These are phyloP conservation scores for Picochlorum sp. DNA, from an alignment of 139 green algal genomes.

Conservation along the genomic window DNA sequence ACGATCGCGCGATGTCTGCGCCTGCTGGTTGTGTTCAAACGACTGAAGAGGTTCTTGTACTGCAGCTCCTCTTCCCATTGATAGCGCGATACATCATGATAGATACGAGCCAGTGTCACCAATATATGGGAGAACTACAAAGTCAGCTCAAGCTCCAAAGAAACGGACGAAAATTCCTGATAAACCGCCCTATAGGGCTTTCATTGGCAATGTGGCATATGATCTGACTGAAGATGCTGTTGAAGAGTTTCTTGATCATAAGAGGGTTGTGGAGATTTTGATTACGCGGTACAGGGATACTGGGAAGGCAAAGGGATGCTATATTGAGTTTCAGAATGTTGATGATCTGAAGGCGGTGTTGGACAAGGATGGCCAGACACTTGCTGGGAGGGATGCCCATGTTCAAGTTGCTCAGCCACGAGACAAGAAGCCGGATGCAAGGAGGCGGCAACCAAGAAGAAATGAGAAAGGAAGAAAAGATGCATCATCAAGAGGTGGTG, in stretches of 20 bases:
- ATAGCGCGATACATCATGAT: not conserved
- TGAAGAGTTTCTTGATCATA: slow-evolving; percentile 16
- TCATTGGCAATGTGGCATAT: slow-evolving; percentile 41
- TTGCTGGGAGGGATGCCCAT: slow-evolving; percentile 25
- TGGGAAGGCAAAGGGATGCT: slow-evolving; percentile 32
- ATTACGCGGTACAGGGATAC: slow-evolving; percentile 41
- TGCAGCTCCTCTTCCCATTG: slow-evolving; percentile 7
- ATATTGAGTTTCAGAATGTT: slow-evolving; percentile 41
- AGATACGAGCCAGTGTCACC: slow-evolving; percentile 2
- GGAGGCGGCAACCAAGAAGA: not conserved
- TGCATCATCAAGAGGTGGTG: not conserved
- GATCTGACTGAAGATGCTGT: slow-evolving; percentile 22
- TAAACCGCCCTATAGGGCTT: slow-evolving; percentile 38
- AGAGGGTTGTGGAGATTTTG: slow-evolving; percentile 32
- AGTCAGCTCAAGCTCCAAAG: not conserved
- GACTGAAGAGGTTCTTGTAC: slow-evolving; percentile 3
- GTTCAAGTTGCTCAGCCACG: slow-evolving; percentile 37
- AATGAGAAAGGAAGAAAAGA: not conserved
- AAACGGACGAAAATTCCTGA: slow-evolving; percentile 19
- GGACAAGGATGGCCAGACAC: slow-evolving; percentile 5
- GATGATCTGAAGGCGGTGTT: slow-evolving; percentile 18
- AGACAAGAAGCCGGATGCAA: slow-evolving; percentile 4
- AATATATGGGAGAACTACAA: not conserved
- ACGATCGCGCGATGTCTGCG: too few relatives aligned
- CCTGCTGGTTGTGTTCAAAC: not conserved